A percentile compares a stretch with the other conserved stretches of the same genome.
Conservation (phyloP, 495 filamentous ascomycete genomes). For the Penicillium maclennaniae region DNA sequence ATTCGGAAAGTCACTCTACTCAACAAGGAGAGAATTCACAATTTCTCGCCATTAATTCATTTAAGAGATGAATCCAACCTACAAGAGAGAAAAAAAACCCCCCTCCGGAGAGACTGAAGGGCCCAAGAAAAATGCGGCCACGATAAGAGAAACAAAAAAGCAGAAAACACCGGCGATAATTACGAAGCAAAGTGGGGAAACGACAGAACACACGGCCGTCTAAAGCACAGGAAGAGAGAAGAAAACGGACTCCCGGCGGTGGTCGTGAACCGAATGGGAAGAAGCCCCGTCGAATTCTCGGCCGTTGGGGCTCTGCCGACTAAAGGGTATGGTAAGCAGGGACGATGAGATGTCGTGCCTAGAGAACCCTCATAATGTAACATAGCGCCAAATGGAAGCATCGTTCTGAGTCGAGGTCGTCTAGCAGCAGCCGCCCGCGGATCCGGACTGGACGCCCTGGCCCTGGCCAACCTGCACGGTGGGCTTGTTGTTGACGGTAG, state of each 20-base stretch:
- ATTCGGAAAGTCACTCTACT: not conserved
- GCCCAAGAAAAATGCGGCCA: conserved; percentile 28
- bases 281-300: conserved; percentile 12
- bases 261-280: conserved; percentile 19
- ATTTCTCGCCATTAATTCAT: conserved; percentile 42
- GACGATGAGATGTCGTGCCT: conserved; percentile 20
- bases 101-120: conserved; percentile 28
- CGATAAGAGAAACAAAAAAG: conserved; percentile 15
- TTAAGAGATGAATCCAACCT: conserved; percentile 44
- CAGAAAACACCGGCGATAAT: conserved; percentile 27
- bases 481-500: conserved; percentile 96
- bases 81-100: conserved; percentile 25
- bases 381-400: conserved; percentile 33
- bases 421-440: conserved; percentile 93
- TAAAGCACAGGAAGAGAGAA: conserved; percentile 36
- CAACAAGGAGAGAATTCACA: conserved; percentile 8
- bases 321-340: conserved; percentile 15
- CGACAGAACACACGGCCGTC: conserved; percentile 34
- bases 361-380: conserved; percentile 26
- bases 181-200: conserved; percentile 26
- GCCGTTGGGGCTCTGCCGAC: conserved; percentile 12
- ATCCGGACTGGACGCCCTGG: conserved; percentile 88
- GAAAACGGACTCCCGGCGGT: conserved; percentile 16
- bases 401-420: conserved; percentile 26
- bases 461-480: conserved; percentile 93